A percentile compares a stretch with the other conserved stretches of the same genome.
phyloP scores from a whole-genome alignment of 805 yeast genomes.

The Sungouiella blattae region DNA sequence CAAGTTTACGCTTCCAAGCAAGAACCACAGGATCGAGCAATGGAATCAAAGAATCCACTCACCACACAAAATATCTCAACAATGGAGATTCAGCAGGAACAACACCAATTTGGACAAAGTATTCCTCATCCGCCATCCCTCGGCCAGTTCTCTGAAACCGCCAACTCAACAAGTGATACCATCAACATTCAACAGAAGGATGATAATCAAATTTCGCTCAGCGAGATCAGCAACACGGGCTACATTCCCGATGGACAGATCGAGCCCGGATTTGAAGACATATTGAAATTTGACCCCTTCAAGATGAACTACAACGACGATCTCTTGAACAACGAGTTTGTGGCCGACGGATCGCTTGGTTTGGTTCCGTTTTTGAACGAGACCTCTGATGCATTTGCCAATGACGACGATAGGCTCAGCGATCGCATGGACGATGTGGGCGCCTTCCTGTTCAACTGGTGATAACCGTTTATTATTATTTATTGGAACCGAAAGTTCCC shows the following conservation, averaged over 20 bases:
- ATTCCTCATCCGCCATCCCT: neutral
- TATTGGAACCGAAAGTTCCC: too few relatives aligned
- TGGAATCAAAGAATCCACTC: neutral
- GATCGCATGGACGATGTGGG: slow-evolving; percentile 7
- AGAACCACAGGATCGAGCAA: too few relatives aligned
- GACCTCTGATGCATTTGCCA: neutral
- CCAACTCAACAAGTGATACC: too few relatives aligned
- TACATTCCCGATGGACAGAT: too few relatives aligned
- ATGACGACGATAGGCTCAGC: slow-evolving; percentile 4
- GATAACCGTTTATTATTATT: too few relatives aligned
- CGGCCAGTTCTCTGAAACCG: neutral
- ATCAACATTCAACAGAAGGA: neutral
- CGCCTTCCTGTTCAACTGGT: slow-evolving; percentile 11
- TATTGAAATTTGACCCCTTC: slow-evolving; percentile 39
- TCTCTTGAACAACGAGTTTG: slow-evolving; percentile 48
- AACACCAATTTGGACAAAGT: neutral
- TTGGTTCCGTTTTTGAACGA: slow-evolving; percentile 56
- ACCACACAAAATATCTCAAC: neutral
- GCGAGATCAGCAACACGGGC: neutral
- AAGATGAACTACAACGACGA: slow-evolving; percentile 28
- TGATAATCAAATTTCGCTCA: neutral
- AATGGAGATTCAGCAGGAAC: neutral
- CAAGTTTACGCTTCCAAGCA: too few relatives aligned
- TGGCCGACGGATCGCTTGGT: slow-evolving; percentile 81
- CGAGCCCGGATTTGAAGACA: slow-evolving; percentile 17